phyloP scores from a whole-genome alignment of 176 grass and related monocot species.

The Hordeum vulgare region DNA sequence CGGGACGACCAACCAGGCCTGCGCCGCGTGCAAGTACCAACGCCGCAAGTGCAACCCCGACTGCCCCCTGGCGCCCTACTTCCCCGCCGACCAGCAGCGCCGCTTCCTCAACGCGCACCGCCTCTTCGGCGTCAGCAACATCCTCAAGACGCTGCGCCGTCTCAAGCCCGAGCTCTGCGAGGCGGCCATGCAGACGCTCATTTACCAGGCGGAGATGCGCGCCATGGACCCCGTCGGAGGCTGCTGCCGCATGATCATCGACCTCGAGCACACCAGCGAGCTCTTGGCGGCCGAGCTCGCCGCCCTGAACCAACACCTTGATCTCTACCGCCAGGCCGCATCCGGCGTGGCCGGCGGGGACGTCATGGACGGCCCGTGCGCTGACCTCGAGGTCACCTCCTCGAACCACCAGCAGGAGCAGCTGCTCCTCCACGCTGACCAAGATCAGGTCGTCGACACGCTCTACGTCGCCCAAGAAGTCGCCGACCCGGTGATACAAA shows the following conservation, averaged over 20 bases:
- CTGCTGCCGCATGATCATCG: constrained; percentile 21
- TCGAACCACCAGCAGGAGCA: constrained; percentile 22
- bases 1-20: constrained; percentile 25
- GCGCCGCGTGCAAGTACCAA: constrained; percentile 39
- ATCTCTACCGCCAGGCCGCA: constrained; percentile 18
- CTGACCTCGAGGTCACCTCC: constrained; percentile 20
- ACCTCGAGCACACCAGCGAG: constrained; percentile 10
- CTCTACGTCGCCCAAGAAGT: constrained; percentile 16
- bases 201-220: constrained; percentile 24
- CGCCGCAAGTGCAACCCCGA: constrained; percentile 23
- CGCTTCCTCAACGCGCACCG: constrained; percentile 26
- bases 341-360: neutral
- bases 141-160: constrained; percentile 14
- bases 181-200: constrained; percentile 22
- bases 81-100: constrained; percentile 24
- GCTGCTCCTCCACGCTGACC: neutral
- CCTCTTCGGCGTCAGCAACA: constrained; percentile 35
- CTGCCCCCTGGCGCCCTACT: constrained; percentile 26
- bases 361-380: neutral
- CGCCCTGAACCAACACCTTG: constrained; percentile 21
- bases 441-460: constrained; percentile 23
- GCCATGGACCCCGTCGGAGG: constrained; percentile 30
- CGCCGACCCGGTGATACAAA: neutral
- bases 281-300: constrained; percentile 9
- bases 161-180: constrained; percentile 4